Conservation (phyloP, 176 grass and related monocot genomes). For the Zea luxurians region DNA sequence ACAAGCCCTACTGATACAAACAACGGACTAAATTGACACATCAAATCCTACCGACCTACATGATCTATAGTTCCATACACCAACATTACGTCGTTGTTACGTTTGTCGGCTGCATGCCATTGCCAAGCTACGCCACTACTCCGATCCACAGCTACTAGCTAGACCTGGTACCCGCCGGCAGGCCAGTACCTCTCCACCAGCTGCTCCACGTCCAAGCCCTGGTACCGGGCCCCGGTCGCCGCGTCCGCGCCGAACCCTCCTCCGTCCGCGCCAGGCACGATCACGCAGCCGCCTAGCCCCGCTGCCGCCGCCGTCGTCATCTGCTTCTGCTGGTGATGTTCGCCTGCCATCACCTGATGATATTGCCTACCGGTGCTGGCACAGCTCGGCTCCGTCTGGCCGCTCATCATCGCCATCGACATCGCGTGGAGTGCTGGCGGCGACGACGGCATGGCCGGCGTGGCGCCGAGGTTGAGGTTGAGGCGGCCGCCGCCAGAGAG, state of each 20-base stretch:
- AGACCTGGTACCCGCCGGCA: conserved; percentile 32
- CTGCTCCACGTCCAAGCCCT: conserved; percentile 61
- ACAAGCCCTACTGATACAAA: conserved; percentile 27
- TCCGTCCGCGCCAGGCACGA: conserved; percentile 17
- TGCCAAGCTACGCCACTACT: neutral
- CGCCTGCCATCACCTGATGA: conserved; percentile 24
- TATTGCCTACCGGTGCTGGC: neutral
- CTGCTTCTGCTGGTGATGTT: conserved; percentile 28
- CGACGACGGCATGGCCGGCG: neutral
- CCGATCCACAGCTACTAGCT: conserved; percentile 6
- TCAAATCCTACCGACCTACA: conserved; percentile 19
- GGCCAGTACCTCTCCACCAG: conserved; percentile 77
- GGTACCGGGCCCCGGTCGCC: conserved; percentile 38
- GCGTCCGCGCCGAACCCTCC: conserved; percentile 35
- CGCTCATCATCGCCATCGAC: conserved; percentile 42
- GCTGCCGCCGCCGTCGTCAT: neutral
- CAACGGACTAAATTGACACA: conserved; percentile 13
- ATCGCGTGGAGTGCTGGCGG: conserved; percentile 30
- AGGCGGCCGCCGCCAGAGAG: conserved; percentile 37
- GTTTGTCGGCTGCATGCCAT: neutral
- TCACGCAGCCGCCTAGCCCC: conserved; percentile 27
- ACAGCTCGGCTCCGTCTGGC: neutral
- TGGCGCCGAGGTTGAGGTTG: conserved; percentile 61
- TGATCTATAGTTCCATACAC: neutral
- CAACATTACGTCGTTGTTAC: neutral